phyloP scores from a whole-genome alignment of 257 asterid species.

The Penstemon davidsonii region DNA sequence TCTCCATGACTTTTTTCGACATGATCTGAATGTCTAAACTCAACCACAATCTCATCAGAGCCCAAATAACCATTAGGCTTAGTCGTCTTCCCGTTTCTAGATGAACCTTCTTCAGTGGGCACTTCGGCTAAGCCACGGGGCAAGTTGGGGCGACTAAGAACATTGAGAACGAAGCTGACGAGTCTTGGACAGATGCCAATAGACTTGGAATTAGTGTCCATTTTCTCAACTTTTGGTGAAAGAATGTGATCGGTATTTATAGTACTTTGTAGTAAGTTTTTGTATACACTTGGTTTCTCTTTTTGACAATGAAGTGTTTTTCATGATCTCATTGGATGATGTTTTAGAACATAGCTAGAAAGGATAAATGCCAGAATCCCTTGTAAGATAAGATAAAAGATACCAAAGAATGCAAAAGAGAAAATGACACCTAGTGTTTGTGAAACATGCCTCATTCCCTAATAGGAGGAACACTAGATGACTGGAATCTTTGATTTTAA shows the following conservation, averaged over 20 bases:
- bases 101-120: slow-evolving; percentile 23
- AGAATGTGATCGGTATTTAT: slow-evolving; percentile 20
- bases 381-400: neutral
- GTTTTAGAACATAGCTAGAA: slow-evolving; percentile 29
- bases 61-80: slow-evolving; percentile 13
- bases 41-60: slow-evolving; percentile 29
- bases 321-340: slow-evolving; percentile 22
- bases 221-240: slow-evolving; percentile 19
- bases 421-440: slow-evolving; percentile 27
- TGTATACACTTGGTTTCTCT: neutral
- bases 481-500: slow-evolving; percentile 16
- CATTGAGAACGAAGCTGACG: slow-evolving; percentile 37
- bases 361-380: slow-evolving; percentile 25
- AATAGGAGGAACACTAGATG: slow-evolving; percentile 17
- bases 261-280: slow-evolving; percentile 10
- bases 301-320: slow-evolving; percentile 3
- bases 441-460: slow-evolving; percentile 39
- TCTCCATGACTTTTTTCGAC: neutral
- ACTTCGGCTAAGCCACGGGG: slow-evolving; percentile 25
- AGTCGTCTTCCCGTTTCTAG: slow-evolving; percentile 20
- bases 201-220: slow-evolving; percentile 31
- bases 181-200: slow-evolving; percentile 41
- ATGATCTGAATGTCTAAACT: slow-evolving; percentile 1
- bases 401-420: neutral
- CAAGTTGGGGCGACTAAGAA: slow-evolving; percentile 11